Percentiles rank a stretch among this genome's conserved stretches.
These are phyloP conservation scores for Kalanchoe fedtschenkoi DNA, from an alignment of 164 flowering plant genomes.

Conservation along the genomic window DNA sequence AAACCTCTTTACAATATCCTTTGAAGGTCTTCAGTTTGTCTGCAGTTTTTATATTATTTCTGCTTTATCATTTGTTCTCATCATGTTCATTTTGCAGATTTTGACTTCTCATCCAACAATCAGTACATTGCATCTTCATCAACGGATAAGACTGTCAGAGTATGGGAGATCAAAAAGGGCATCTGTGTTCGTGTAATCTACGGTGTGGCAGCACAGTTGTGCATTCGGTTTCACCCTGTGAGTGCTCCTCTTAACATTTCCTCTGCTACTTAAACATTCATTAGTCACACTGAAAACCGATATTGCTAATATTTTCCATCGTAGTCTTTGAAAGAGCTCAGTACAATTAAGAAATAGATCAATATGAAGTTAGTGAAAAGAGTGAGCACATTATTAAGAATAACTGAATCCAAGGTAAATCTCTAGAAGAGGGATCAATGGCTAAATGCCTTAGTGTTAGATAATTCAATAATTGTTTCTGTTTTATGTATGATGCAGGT, in stretches of 20 bases:
- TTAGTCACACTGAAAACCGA: too few species aligned
- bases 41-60: neutral
- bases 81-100: conserved; percentile 47
- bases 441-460: neutral
- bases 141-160: conserved; percentile 88
- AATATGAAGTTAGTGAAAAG: too few species aligned
- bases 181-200: conserved; percentile 84
- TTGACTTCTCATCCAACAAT: conserved; percentile 93
- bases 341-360: too few species aligned
- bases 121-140: conserved; percentile 96
- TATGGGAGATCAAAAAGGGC: conserved; percentile 90
- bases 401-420: too few species aligned
- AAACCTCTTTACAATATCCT: neutral
- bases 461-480: neutral
- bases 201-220: conserved; percentile 80
- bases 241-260: conserved; percentile 19
- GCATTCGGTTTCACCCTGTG: conserved; percentile 98
- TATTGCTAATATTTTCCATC: too few species aligned
- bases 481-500: conserved; percentile 51
- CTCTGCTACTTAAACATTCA: neutral
- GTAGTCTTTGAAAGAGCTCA: too few species aligned
- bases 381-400: too few species aligned
- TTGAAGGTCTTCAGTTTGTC: neutral
- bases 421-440: too few species aligned
- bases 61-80: conserved; percentile 9